Evolutionary conservation across 2,329 filamentous ascomycete species (phyloP), one percentile per base, ranked within the genome.

Genomic region (Pezicula radicicola): DNA sequence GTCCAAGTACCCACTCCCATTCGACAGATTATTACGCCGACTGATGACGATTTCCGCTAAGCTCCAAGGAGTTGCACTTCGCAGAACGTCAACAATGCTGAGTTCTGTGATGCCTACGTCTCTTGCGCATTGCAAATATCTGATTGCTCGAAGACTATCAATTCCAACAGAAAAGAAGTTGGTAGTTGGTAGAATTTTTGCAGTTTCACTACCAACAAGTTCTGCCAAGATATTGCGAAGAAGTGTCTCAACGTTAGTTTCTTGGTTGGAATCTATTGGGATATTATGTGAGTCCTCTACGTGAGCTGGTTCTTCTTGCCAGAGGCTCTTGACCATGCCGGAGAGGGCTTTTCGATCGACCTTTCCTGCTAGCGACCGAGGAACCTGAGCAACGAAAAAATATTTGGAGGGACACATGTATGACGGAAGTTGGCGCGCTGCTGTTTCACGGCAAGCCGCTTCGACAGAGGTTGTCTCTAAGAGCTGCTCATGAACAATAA

Each of bases 371-470:
- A 55, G 60, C 9, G 60, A 63, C 19, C 56, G 55, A 3, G 63
- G 63, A 7, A 65, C 54, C 6, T 49, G 36, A 18, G 60, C 47
- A 16, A 63, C 45, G 35, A 66, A 62, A 8, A 37, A 46, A 45
- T 63, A 66, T 1, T 48, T n/a, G 3, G 61, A 61, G 2, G 64
- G 64, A 33, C 56, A 61, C 62, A 64, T 63, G 41, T 62, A 64
- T 7, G 55, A 52, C 4, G 56, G 50, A 2, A 66, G 59, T 40
- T 60, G 55, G 7, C 39, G 52, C 13, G 46, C 45, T 1, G 57
- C 50, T 10, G 30, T 52, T 25, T 55, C 43, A 7, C 57, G 56
- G 4, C 37, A 19, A 18, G 60, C 45, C 15, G 63, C 50, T n/a
- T 48, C 44, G 33, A 58, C 45, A 28, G 47, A 53, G 40, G 50